Evolutionary conservation across 1,284 basidiomycete species (phyloP), one percentile per base, ranked within the genome.

Genomic region (Malassezia sp.): DNA sequence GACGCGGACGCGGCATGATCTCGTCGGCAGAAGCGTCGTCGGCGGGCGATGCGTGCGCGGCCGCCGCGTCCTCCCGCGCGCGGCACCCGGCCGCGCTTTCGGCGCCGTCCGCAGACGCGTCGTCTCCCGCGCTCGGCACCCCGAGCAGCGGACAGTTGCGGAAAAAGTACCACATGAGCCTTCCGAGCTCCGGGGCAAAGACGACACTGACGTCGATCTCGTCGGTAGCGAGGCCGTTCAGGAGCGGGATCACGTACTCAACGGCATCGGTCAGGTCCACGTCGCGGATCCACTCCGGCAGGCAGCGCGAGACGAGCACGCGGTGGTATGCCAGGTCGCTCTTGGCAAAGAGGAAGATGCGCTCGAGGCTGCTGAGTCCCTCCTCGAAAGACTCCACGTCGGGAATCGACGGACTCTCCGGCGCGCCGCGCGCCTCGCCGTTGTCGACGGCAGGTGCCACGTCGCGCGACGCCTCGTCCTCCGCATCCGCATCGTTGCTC

Each of bases 151-250:
- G 49, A 59, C 76, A 60, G 56, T 84, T 80, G 26, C 85, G 83
- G 66, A 87, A 82, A 72, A 91, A 96, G 81, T 85, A 93, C 88
- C 88, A 95, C 56, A 95, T 79, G 57, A 93, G 79, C 33, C 78
- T 74, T 40, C 86, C 80, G 20, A 97, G 74, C 62, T 87, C 81
- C 2, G 80, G 77, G 2, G 86, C 82, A 31, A 97, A 81, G 0
- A 87, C 84, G 63, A 93, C 86, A 71, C 87, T 89, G 50, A 97
- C 89, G 30, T 79, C 73, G 59, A 91, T 86, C 56, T 95, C 90
- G 65, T 96, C 90, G 70, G 84, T 81, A 2, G 85, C 87, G 24
- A 96, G 79, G 20, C 80, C 80, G 42, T 80, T 84, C 49, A 97
- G 78, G 15, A 95, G 77, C 1, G 90, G 90, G 11, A 95, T 75